Percentiles rank a stretch among this genome's conserved stretches.
phyloP scores from a whole-genome alignment of 768 basidiomycete species.

The Naganishia antarctica region DNA sequence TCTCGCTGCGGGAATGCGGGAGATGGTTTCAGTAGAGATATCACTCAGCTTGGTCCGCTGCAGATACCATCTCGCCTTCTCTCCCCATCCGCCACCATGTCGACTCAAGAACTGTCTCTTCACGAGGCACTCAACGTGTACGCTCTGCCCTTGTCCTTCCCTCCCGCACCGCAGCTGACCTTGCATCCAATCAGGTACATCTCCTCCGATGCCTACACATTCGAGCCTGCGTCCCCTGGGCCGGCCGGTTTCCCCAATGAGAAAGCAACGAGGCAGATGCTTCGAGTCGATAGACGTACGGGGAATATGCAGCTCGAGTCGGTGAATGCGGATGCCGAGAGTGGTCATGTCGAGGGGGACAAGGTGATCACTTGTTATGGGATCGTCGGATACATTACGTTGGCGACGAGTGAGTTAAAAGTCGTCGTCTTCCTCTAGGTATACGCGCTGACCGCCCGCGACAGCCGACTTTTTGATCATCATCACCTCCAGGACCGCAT shows the following conservation, averaged over 20 bases:
- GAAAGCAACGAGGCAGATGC: slow-evolving; percentile 46
- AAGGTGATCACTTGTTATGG: slow-evolving; percentile 53
- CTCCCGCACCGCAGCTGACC: background rate
- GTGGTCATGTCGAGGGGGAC: slow-evolving; percentile 41
- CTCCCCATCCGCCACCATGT: background rate
- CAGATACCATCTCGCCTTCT: too few relatives aligned
- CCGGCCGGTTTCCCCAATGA: slow-evolving; percentile 33
- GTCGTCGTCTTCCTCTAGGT: background rate
- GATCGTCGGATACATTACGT: slow-evolving; percentile 53
- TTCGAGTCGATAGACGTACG: slow-evolving; percentile 49
- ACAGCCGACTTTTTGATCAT: slow-evolving; percentile 90
- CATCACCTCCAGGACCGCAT: slow-evolving; percentile 73
- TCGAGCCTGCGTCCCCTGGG: slow-evolving; percentile 34
- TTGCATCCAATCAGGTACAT: slow-evolving; percentile 29
- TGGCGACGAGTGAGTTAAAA: slow-evolving; percentile 49
- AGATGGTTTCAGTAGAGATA: background rate
- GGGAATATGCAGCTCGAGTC: slow-evolving; percentile 50
- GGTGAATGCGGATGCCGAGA: slow-evolving; percentile 25
- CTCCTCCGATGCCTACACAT: slow-evolving; percentile 34
- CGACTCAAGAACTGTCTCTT: slow-evolving; percentile 31
- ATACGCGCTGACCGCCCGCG: background rate
- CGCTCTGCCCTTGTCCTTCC: slow-evolving; percentile 17
- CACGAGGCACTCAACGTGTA: slow-evolving; percentile 49
- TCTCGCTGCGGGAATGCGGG: background rate
- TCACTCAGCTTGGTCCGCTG: too few relatives aligned